Base-by-base conservation (phyloP, 352 stramenopile genomes). In the Thalassiosira ordinaria region DNA sequence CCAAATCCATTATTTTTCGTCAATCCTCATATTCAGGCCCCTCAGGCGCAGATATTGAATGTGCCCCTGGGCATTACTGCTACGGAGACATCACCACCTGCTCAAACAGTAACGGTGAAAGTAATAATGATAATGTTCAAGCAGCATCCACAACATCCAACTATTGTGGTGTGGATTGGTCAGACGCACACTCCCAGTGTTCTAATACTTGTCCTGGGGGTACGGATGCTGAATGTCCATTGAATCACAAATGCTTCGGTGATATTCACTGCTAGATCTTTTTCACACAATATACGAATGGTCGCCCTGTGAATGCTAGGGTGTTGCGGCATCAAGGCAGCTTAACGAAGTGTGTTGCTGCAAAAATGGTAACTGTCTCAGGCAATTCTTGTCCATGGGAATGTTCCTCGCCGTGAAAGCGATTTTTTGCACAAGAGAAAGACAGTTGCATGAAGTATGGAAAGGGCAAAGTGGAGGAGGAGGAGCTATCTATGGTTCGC, bases 211-310 rank as follows among this genome's bases (percentile, higher is more conserved):
- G 77, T 65, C 57, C 69, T 47, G 52, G 56, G 27, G 77, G 77
- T 8, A 63, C 39, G 13, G 57, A 85, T 62, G 49, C 26, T 27
- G 77, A 85, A 35, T 85, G 77, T 31, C 57, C 77, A 14, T 27
- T 31, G 9, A 46, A 37, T 33, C 46, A 78, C 1, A 77, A 13
- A 20, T 85, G 77, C 39, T 85, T 84, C 62, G 70, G 52, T 22
- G 24, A 61, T 26, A 39, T 61, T 39, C 33, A 41, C 41, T 61
- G 52, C 27, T 61, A 61, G 52, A n/a, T n/a, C n/a, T n/a, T n/a
- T n/a, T n/a, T n/a, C n/a, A n/a, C n/a, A n/a, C n/a, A n/a, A n/a
- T n/a, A n/a, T n/a, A n/a, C n/a, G n/a, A n/a, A n/a, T n/a, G n/a
- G n/a, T n/a, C n/a, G n/a, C n/a, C n/a, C n/a, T n/a, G n/a, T n/a